Base-by-base conservation (phyloP, 148 eudicot species). In the Chenopodium album region DNA sequence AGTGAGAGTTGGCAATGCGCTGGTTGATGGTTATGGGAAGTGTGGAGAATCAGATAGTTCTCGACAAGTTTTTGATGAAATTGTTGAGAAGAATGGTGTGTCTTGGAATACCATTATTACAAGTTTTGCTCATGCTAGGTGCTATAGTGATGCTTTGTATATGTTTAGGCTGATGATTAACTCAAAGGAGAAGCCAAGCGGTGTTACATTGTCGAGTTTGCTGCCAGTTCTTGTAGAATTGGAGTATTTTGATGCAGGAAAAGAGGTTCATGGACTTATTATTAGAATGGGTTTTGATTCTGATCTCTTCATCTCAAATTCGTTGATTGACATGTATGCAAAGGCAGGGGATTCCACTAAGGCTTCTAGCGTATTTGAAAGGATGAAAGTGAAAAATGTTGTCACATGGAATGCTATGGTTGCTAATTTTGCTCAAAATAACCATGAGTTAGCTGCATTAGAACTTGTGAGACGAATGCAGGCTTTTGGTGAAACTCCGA, bases 391-490 rank as follows among this genome's bases (percentile, higher is more conserved):
- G 46, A 85, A 82, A 73, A 91, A 88, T 85, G 89, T 88, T 26
- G 94, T 93, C 17, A 86, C 97, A 3, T 93, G 94, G 93, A 93
- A 93, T 83, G 83, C 93, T 37, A 90, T 93, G 90, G 82, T 91
- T 63, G 94, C 93, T 46, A 91, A 86, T 81, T 86, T 85, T 72
- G 84, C 97, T 73, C 89, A 88, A 84, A 90, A 90, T 79, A 82
- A 81, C 62, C 84, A 77, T 1, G 94, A 89, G 81, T 76, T 75
- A 77, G 88, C 72, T 73, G 94, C 94, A 4, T 63, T 91, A 60
- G 81, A 76, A 59, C 90, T 86, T 71, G 89, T 93, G 71, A 82
- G 86, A 69, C 82, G 87, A 78, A 91, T 93, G 97, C 93, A 91
- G 76, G 83, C 74, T 83, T 68, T 79, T 44, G 90, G 87, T 52